Conservation (phyloP, 2,329 filamentous ascomycete genomes). For the Didymellaceae sp. region DNA sequence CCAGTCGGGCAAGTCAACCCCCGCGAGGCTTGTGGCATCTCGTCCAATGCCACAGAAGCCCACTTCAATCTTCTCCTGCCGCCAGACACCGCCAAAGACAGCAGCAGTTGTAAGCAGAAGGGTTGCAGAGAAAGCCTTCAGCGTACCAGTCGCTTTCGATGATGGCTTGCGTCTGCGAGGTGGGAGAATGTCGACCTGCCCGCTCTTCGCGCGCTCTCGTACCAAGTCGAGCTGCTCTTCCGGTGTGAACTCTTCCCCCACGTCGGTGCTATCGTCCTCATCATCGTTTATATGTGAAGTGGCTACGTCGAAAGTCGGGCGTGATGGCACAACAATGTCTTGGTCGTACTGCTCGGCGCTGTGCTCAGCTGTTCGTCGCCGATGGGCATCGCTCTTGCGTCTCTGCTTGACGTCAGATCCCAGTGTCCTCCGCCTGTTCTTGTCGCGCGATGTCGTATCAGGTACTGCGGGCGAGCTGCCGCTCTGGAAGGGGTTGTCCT, state of each 20-base stretch:
- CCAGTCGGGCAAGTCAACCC: constrained; percentile 75
- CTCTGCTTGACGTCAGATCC: constrained; percentile 51
- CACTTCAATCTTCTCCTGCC: constrained; percentile 94
- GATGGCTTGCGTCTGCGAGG: constrained; percentile 39
- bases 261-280: constrained; percentile 59
- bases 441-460: constrained; percentile 47
- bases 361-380: constrained; percentile 53
- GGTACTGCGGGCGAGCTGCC: constrained; percentile 70
- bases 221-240: constrained; percentile 81
- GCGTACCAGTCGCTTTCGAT: constrained; percentile 54
- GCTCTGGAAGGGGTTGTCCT: constrained; percentile 93
- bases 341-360: constrained; percentile 58
- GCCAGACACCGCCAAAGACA: constrained; percentile 81
- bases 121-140: constrained; percentile 72
- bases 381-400: constrained; percentile 51
- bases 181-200: constrained; percentile 59
- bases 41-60: constrained; percentile 88
- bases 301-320: constrained; percentile 66
- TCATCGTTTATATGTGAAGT: constrained; percentile 53
- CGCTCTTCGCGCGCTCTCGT: constrained; percentile 67
- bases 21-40: constrained; percentile 63
- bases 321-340: constrained; percentile 60
- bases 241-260: constrained; percentile 91
- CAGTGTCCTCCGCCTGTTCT: constrained; percentile 60
- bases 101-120: constrained; percentile 73